These are phyloP conservation scores for Podochytrium sp. DNA, from an alignment of 192 early-diverging fungal species.

Conservation along the genomic window DNA sequence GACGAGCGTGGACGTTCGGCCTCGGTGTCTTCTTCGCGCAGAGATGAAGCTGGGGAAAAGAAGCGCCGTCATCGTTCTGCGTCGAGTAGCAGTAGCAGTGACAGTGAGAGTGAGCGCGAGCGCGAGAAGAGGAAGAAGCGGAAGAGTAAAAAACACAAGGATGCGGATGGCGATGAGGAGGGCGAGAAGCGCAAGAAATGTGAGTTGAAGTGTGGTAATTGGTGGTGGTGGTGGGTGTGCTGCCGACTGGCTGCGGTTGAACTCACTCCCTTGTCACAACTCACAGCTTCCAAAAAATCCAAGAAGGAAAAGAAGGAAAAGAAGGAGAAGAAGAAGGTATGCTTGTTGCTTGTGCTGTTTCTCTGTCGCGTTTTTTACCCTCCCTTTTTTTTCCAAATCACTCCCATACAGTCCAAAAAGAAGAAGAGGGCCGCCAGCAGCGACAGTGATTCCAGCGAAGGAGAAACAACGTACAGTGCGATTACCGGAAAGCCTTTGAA, in stretches of 20 bases:
- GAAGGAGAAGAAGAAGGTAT: conserved; percentile 31
- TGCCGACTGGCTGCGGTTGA: too few relatives aligned
- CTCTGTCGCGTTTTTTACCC: neutral
- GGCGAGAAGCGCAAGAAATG: neutral
- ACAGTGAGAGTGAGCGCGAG: neutral
- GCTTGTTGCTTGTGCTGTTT: neutral
- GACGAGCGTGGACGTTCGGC: too few relatives aligned
- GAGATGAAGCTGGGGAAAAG: too few relatives aligned
- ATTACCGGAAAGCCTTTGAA: conserved; percentile 56
- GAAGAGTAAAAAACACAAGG: neutral
- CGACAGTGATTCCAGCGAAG: conserved; percentile 20
- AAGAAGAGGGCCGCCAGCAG: neutral
- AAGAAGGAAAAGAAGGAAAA: conserved; percentile 36
- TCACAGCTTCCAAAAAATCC: neutral
- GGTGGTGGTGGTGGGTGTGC: neutral
- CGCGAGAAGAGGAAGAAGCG: neutral
- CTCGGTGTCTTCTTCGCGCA: too few relatives aligned
- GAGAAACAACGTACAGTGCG: conserved; percentile 34
- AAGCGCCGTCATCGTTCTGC: too few relatives aligned
- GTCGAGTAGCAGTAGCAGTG: too few relatives aligned
- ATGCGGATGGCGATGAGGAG: neutral
- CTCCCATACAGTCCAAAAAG: conserved; percentile 25
- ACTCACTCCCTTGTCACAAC: neutral
- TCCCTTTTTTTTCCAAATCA: too few relatives aligned
- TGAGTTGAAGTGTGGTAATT: neutral